Evolutionary conservation across 2,329 filamentous ascomycete genomes (phyloP), one percentile per base, ranked within the genome.

Genomic region (Aspergillus chevalieri): DNA sequence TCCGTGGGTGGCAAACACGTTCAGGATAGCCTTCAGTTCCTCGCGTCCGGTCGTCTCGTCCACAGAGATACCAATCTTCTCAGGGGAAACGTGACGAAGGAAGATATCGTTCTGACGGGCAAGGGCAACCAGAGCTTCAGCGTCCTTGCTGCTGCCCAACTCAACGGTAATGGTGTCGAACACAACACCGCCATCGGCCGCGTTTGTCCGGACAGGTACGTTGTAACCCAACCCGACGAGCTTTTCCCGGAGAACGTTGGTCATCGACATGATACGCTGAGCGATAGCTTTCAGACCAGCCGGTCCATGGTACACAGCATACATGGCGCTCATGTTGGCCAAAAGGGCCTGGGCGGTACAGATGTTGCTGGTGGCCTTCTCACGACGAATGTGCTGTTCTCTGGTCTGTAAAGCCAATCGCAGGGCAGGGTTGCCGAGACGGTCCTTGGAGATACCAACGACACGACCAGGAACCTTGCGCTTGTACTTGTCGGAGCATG

Each of bases 301-400:
- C 1, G 92, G 92, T 3, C 92, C 92, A 66, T 97, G 92, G 69
- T 96, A 97, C 47, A 96, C 79, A 47, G 90, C 91, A 65, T 95
- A 97, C 74, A 96, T 86, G 48, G 91, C 89, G 59, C 84, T 92
- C 89, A 96, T 96, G 70, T 97, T 97, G 34, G 92, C 92, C 46
- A 96, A 77, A 22, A 97, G 75, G 7, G 92, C 92, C 72, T 97
- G 92, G 1, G 92, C 91, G 1, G 92, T 97, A 75, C 92, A 97
- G 52, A 96, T 91, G 65, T 97, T 97, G 76, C 90, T 95, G 1
- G 92, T 97, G 1, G 92, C 92, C 79, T 96, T 96, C 69, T 97
- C 92, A 63, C 92, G 82, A 57, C 92, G 82, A 66, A 97, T 96
- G 68, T 97, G 92, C 74, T 97, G 92, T 73, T 97, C 92, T 60